Evolutionary conservation across 192 early-diverging fungal species (phyloP), one percentile per base, ranked within the genome.

Genomic region (Thoreauomyces humboldtii): DNA sequence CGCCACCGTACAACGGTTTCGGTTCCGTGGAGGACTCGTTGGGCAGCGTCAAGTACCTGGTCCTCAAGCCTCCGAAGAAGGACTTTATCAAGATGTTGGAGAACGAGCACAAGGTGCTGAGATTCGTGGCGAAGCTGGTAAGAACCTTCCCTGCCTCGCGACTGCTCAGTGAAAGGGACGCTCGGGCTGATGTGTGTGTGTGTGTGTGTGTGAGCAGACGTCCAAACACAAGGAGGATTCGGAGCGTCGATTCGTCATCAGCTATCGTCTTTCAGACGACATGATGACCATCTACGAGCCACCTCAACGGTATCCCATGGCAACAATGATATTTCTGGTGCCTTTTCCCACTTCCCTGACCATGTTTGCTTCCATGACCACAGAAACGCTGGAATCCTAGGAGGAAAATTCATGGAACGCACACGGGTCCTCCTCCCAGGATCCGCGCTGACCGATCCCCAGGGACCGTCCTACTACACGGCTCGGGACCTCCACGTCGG

Each of bases 231-330:
- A 72, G 56, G 82, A 86, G 63, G 83, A 86, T 72, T 54, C 65
- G 25, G 77, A 75, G 34, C 70, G 85, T 24, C 68, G 81, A 32
- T 86, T 86, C 65, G 83, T 86, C 9, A 76, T 86, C 59, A 80
- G 71, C 15, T 86, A 81, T 68, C 67, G 80, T 29, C 71, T 86
- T 1, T 77, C 83, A 1, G 83, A 86, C 65, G 85, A 86, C 58
- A 83, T 70, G 65, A 86, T 86, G 59, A 80, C 83, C 36, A 86
- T 86, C 52, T 84, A 86, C 67, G 85, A 86, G 69, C 83, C 83
- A 21, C 78, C 81, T 21, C 83, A 83, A 54, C 62, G 83, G 78
- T 80, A 70, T 22, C 17, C 28, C 28, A 56, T 21, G 7, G 35
- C 54, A 14, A 14, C 27, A 32, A 33, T 27, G 0, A 19, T 25